Conservation (phyloP, 768 basidiomycete genomes). For the Phlebiopsis gigantea region DNA sequence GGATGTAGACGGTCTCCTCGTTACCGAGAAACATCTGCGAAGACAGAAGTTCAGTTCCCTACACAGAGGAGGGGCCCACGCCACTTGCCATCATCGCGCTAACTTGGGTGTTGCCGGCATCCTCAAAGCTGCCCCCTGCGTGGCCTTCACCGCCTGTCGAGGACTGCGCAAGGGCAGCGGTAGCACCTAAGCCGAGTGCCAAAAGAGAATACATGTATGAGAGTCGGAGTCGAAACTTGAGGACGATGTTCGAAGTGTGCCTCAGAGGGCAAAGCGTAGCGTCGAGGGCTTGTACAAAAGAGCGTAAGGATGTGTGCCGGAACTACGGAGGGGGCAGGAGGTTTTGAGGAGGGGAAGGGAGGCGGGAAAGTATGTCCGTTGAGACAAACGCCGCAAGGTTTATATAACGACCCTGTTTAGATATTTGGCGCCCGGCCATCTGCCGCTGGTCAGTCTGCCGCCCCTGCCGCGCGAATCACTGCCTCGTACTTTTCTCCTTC, state of each 20-base stretch:
- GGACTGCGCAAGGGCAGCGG: slow-evolving; percentile 18
- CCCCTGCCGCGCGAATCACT: neutral
- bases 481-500: neutral
- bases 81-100: slow-evolving; percentile 49
- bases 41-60: neutral
- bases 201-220: slow-evolving; percentile 23
- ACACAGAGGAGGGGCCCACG: neutral
- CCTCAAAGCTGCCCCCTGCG: slow-evolving; percentile 23
- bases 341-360: neutral
- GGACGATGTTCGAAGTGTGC: neutral
- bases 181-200: slow-evolving; percentile 38
- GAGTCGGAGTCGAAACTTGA: neutral
- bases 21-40: slow-evolving; percentile 76
- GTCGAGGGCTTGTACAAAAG: neutral
- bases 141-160: slow-evolving; percentile 9
- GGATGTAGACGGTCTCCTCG: slow-evolving; percentile 74
- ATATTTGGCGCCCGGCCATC: neutral
- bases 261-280: neutral
- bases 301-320: neutral
- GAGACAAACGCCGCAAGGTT: neutral
- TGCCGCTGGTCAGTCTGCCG: neutral
- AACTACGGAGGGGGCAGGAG: neutral
- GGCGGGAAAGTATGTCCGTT: neutral
- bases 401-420: neutral
- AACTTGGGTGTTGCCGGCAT: slow-evolving; percentile 36